These are phyloP conservation scores for Elaeagnus macrophylla DNA, from an alignment of 306 rosid genomes.

Conservation along the genomic window DNA sequence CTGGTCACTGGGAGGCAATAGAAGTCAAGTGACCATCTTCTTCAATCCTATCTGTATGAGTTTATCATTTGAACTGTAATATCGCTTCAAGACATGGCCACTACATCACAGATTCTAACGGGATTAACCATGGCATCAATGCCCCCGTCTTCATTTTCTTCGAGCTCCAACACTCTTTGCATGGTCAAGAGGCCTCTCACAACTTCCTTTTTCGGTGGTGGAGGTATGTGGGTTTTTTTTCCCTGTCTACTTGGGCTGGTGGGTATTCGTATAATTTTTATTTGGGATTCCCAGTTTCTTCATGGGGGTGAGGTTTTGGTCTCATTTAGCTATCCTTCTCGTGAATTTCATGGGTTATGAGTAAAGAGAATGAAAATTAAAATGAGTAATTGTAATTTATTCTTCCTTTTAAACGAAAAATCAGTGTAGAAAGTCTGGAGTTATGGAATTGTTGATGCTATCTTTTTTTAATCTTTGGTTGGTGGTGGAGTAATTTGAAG, in stretches of 20 bases:
- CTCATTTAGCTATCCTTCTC: not conserved
- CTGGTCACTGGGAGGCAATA: not conserved
- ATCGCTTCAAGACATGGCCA: constrained; percentile 40
- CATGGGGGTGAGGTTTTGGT: not conserved
- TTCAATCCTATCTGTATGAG: constrained; percentile 11
- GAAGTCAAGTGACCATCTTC: not conserved
- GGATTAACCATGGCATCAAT: constrained; percentile 38
- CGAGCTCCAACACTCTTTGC: constrained; percentile 28
- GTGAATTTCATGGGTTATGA: too few species aligned
- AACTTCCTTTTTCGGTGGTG: constrained; percentile 46
- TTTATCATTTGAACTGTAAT: constrained; percentile 6
- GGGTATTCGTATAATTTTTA: not conserved
- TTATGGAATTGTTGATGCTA: too few species aligned
- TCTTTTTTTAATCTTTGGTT: too few species aligned
- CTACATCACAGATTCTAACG: constrained; percentile 51
- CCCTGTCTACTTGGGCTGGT: not conserved
- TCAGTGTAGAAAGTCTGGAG: too few species aligned
- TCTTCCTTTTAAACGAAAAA: too few species aligned
- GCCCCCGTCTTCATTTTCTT: constrained; percentile 36
- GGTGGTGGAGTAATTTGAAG: too few species aligned
- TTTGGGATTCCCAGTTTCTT: not conserved
- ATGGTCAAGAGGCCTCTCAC: constrained; percentile 42
- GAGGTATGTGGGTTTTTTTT: constrained; percentile 24
- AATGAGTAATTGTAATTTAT: too few species aligned
- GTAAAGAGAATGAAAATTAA: too few species aligned